Percentiles rank a stretch among this genome's conserved stretches.
Conservation (phyloP, 2,329 filamentous ascomycete genomes). For the Claviceps quebecensis region DNA sequence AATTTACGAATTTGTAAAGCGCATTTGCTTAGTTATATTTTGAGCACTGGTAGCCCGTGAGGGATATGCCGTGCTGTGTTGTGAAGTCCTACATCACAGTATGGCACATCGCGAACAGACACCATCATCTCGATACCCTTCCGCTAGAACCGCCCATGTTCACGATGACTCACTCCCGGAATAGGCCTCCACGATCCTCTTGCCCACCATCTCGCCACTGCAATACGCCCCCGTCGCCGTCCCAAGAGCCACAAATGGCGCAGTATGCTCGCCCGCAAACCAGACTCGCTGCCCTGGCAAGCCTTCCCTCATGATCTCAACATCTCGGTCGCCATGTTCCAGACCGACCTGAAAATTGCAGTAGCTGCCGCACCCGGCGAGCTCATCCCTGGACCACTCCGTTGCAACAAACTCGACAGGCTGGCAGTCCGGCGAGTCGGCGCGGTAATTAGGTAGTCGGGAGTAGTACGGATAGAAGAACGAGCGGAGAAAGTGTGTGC, state of each 20-base stretch:
- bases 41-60: background rate
- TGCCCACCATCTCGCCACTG: slow-evolving; percentile 69
- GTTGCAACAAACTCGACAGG: slow-evolving; percentile 55
- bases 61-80: background rate
- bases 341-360: slow-evolving; percentile 72
- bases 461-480: slow-evolving; percentile 73
- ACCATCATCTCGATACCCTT: background rate
- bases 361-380: slow-evolving; percentile 73
- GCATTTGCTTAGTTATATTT: background rate
- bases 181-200: slow-evolving; percentile 45
- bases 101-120: background rate
- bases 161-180: slow-evolving; percentile 9
- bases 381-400: slow-evolving; percentile 62
- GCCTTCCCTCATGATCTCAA: slow-evolving; percentile 49
- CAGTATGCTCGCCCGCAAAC: slow-evolving; percentile 84
- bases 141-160: background rate
- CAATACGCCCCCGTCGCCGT: slow-evolving; percentile 86
- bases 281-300: slow-evolving; percentile 57
- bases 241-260: slow-evolving; percentile 76
- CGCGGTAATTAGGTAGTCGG: slow-evolving; percentile 52
- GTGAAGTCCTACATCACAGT: too few species aligned
- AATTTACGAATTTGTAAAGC: background rate
- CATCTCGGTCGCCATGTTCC: slow-evolving; percentile 54
- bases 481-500: slow-evolving; percentile 39
- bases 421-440: slow-evolving; percentile 38